These are phyloP conservation scores for Leucaena leucocephala DNA, from an alignment of 306 rosid genomes.

Conservation along the genomic window DNA sequence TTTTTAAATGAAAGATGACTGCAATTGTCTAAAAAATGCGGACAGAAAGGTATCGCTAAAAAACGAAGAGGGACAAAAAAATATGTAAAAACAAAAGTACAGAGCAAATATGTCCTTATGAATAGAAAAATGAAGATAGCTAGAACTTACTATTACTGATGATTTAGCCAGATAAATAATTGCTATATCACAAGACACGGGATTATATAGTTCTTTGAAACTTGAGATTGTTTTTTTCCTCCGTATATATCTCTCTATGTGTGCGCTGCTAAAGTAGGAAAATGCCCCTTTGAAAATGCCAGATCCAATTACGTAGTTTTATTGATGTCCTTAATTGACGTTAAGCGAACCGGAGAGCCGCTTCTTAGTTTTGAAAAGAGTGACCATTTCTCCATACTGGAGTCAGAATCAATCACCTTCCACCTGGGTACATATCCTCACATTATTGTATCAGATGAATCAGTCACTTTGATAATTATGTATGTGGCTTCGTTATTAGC, in stretches of 20 bases:
- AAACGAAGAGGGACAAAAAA: too few species aligned
- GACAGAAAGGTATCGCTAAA: not conserved
- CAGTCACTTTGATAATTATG: not conserved
- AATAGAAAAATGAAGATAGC: not conserved
- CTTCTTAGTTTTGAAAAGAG: constrained; percentile 69
- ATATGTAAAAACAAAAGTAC: too few species aligned
- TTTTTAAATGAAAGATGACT: not conserved
- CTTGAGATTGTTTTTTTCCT: too few species aligned
- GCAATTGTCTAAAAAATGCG: not conserved
- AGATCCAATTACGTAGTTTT: constrained; percentile 13
- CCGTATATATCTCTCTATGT: not conserved
- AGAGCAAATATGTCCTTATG: too few species aligned
- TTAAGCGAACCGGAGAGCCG: constrained; percentile 70
- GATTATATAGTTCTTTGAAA: not conserved
- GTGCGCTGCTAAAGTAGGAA: not conserved
- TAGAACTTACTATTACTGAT: too few species aligned
- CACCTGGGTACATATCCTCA: constrained; percentile 46
- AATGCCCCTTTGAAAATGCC: not conserved
- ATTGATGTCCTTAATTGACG: constrained; percentile 26
- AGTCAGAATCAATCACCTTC: constrained; percentile 67
- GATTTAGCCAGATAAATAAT: not conserved
- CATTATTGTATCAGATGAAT: not conserved
- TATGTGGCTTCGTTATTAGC: too few species aligned
- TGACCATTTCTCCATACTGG: constrained; percentile 76
- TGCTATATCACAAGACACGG: constrained; percentile 5